Evolutionary conservation across 2,329 filamentous ascomycete genomes (phyloP).

Genomic region (Cercospora sesami): DNA sequence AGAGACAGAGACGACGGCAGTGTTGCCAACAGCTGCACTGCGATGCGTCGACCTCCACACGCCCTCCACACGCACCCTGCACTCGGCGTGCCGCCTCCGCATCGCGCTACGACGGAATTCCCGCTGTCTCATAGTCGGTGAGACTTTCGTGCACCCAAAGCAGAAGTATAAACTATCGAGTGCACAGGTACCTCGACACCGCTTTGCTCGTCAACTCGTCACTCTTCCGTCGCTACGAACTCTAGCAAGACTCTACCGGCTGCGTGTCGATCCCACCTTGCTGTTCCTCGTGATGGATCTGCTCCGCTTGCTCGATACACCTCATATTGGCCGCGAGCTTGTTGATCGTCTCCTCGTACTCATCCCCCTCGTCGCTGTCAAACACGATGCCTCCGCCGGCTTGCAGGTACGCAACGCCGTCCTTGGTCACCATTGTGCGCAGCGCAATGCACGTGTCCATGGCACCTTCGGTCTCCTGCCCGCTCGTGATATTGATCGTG

Average conservation of each 20-base stretch:
- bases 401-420: slow-evolving; percentile 88
- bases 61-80: neutral
- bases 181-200: neutral
- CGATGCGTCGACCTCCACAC: neutral
- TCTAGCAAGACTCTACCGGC: neutral
- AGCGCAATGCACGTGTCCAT: slow-evolving; percentile 88
- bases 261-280: slow-evolving; percentile 19
- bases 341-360: slow-evolving; percentile 96
- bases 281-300: slow-evolving; percentile 59
- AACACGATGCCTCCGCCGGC: slow-evolving; percentile 88
- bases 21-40: neutral
- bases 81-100: neutral
- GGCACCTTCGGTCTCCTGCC: slow-evolving; percentile 69
- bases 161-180: neutral
- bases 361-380: slow-evolving; percentile 85
- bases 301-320: slow-evolving; percentile 82
- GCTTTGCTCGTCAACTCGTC: neutral
- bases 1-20: neutral
- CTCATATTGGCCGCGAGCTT: slow-evolving; percentile 89
- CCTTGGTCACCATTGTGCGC: slow-evolving; percentile 91
- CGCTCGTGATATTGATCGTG: slow-evolving; percentile 53
- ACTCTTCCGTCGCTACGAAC: neutral
- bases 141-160: neutral
- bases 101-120: neutral
- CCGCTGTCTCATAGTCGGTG: slow-evolving; percentile 4